phyloP scores from a whole-genome alignment of 148 eudicot species.

The Chenopodium album region DNA sequence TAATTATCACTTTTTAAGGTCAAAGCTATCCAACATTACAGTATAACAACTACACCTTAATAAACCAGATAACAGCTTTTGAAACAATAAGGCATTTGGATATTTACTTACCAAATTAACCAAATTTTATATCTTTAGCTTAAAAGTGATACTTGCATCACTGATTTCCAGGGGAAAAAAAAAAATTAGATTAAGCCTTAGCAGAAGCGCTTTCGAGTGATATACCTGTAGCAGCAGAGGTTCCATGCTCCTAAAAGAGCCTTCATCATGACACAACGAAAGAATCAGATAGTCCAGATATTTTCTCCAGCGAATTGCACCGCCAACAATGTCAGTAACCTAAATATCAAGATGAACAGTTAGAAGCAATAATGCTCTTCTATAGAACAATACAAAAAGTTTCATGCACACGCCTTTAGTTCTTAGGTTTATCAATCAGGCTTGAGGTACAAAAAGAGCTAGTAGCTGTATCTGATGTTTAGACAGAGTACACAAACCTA shows the following conservation, averaged over 20 bases:
- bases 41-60: background rate
- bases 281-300: conserved; percentile 86
- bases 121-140: background rate
- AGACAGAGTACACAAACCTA: conserved; percentile 4
- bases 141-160: background rate
- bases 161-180: background rate
- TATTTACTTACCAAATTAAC: background rate
- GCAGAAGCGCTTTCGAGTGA: background rate
- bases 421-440: background rate
- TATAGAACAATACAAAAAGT: background rate
- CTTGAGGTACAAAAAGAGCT: background rate
- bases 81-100: background rate
- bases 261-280: conserved; percentile 67
- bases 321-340: conserved; percentile 94
- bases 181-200: background rate
- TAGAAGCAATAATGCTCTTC: conserved; percentile 7
- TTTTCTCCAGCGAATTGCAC: conserved; percentile 95
- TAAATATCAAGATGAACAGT: conserved; percentile 25
- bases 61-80: background rate
- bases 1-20: background rate
- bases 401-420: background rate
- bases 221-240: conserved; percentile 92
- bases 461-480: background rate
- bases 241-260: conserved; percentile 66
- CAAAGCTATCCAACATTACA: background rate